A percentile compares a stretch with the other conserved stretches of the same genome.
Evolutionary conservation across 78 protist genomes (phyloP).

Genomic region (Dictyostelium intermedium): DNA sequence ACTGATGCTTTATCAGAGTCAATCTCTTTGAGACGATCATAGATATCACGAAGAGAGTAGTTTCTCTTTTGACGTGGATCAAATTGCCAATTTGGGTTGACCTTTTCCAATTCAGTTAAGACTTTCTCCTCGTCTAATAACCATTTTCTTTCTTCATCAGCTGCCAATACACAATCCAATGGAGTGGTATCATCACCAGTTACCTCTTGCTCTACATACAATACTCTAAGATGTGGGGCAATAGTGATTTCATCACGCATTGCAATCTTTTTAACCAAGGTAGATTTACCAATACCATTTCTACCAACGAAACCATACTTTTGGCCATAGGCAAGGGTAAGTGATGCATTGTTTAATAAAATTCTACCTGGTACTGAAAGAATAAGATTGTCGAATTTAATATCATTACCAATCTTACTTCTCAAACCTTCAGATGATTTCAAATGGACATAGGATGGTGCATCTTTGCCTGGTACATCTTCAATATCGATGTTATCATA

Average conservation of each 20-base stretch:
- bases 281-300: constrained; percentile 97
- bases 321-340: constrained; percentile 78
- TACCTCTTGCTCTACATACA: constrained; percentile 94
- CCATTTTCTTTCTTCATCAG: constrained; percentile 88
- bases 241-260: constrained; percentile 78
- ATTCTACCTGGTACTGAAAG: constrained; percentile 82
- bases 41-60: constrained; percentile 75
- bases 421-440: constrained; percentile 43
- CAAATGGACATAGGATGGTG: constrained; percentile 75
- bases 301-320: constrained; percentile 94
- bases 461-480: constrained; percentile 58
- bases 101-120: constrained; percentile 31
- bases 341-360: constrained; percentile 62
- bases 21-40: constrained; percentile 79
- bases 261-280: constrained; percentile 90
- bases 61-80: constrained; percentile 77
- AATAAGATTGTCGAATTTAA: constrained; percentile 73
- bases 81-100: constrained; percentile 39
- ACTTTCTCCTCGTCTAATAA: constrained; percentile 85
- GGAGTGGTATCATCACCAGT: constrained; percentile 86
- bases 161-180: constrained; percentile 84
- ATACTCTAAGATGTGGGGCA: constrained; percentile 86
- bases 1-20: constrained; percentile 79
- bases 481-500: constrained; percentile 61
- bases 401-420: constrained; percentile 67